Base-by-base conservation (phyloP, 495 filamentous ascomycete genomes). In the Aspergillus affinis region DNA sequence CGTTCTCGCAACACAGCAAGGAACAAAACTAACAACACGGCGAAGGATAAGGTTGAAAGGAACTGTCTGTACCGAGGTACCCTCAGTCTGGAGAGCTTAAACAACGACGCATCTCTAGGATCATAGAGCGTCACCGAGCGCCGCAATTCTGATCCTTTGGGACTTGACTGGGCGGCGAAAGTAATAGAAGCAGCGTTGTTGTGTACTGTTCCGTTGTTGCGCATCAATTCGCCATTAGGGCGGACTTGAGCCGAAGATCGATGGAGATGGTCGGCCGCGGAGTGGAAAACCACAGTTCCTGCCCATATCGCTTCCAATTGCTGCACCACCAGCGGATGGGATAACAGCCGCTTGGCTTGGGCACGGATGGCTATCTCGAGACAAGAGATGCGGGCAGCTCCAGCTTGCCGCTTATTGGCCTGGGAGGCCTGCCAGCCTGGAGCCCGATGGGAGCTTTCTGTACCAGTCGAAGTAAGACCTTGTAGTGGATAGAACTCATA, bases 241-340 rank as follows among this genome's bases (percentile, higher is more conserved):
- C 65, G 47, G 51, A 63, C 12, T 69, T 57, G 49, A 18, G 70
- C 65, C 41, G 57, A 63, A 18, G 67, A 74, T 15, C 90, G 86
- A 73, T 95, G 92, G 7, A 95, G 77, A 58, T 84, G 88, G 69
- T 96, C 92, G 18, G 91, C 89, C 17, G 86, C 83, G 6, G 90
- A 93, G 73, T 96, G 88, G 68, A 97, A 96, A 48, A 93, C 91
- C 55, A 97, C 90, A 8, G 88, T 93, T 4, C 93, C 93, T 21
- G 91, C 92, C 93, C 93, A 97, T 49, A 97, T 95, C 49, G 93
- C 92, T 71, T 96, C 91, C 18, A 97, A 81, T 69, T 97, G 93
- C 72, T 94, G 90, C 6, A 96, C 87, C 3, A 96, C 91, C 4
- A 95, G 79, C 2, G 92, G 92, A 66, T 97, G 92, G 8, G 93